A percentile compares a stretch with the other conserved stretches of the same genome.
Evolutionary conservation across 495 filamentous ascomycete species (phyloP).

Genomic region (Cudoniella acicularis): DNA sequence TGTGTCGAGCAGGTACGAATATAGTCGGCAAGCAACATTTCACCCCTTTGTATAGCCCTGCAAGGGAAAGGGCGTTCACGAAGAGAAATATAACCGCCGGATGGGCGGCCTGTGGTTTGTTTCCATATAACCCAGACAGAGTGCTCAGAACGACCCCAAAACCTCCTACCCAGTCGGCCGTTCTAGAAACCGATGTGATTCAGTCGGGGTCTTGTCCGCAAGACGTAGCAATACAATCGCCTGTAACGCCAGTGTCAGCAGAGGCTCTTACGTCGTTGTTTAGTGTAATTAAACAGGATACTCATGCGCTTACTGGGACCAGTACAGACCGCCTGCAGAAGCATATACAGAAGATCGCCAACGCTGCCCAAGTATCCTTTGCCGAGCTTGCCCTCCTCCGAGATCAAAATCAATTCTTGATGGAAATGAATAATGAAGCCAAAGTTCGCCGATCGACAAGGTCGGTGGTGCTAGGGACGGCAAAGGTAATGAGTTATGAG

Average conservation of each 20-base stretch:
- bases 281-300: constrained; percentile 30
- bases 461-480: constrained; percentile 17
- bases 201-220: constrained; percentile 21
- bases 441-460: constrained; percentile 27
- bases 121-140: constrained; percentile 33
- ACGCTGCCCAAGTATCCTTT: constrained; percentile 31
- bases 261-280: too few species aligned
- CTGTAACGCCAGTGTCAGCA: too few species aligned
- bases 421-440: constrained; percentile 18
- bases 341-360: constrained; percentile 26
- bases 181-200: constrained; percentile 23
- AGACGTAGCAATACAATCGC: constrained; percentile 25
- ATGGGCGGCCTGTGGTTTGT: constrained; percentile 29
- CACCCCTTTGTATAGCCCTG: constrained; percentile 32
- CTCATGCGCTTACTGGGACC: constrained; percentile 20
- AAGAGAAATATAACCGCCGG: constrained; percentile 32
- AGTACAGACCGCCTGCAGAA: constrained; percentile 25
- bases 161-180: constrained; percentile 21
- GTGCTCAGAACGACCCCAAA: constrained; percentile 29
- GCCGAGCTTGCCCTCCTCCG: constrained; percentile 28
- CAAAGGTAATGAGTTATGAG: constrained; percentile 37
- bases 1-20: constrained; percentile 25
- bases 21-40: constrained; percentile 33
- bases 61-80: constrained; percentile 30
- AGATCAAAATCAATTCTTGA: too few species aligned